phyloP scores from a whole-genome alignment of 306 rosid genomes.

The Abrus pulchellus region DNA sequence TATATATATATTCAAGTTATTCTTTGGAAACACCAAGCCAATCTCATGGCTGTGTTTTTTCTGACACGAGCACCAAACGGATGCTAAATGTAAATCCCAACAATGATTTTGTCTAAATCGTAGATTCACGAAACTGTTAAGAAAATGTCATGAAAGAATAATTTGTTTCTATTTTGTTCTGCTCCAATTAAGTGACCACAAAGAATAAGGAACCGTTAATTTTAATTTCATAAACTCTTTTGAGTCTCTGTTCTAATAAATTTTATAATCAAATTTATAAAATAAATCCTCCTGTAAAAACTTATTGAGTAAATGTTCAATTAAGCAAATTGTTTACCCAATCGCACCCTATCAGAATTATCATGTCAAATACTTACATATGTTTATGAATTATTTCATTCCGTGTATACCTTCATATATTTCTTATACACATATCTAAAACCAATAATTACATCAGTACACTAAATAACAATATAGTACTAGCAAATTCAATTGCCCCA shows the following conservation, averaged over 20 bases:
- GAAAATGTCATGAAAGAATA: too few relatives aligned
- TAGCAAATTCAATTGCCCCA: slow-evolving; percentile 44
- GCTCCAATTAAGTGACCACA: background rate
- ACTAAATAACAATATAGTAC: slow-evolving; percentile 41
- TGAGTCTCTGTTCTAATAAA: too few relatives aligned
- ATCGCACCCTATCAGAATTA: too few relatives aligned
- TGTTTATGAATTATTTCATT: slow-evolving; percentile 3
- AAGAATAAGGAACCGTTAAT: too few relatives aligned
- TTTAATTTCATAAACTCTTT: too few relatives aligned
- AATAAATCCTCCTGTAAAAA: too few relatives aligned
- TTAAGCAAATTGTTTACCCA: too few relatives aligned
- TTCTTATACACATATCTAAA: slow-evolving; percentile 33
- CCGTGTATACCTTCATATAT: slow-evolving; percentile 19
- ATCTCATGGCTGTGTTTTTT: slow-evolving; percentile 21
- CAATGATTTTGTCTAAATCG: slow-evolving; percentile 28
- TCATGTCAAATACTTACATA: slow-evolving; percentile 3
- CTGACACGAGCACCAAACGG: slow-evolving; percentile 43
- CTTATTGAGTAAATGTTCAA: too few relatives aligned
- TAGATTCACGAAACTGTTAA: background rate
- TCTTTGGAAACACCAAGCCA: slow-evolving; percentile 44
- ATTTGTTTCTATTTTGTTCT: background rate
- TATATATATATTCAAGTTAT: slow-evolving; percentile 14
- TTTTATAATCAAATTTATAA: too few relatives aligned
- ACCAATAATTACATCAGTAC: slow-evolving; percentile 31
- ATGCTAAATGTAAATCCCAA: slow-evolving; percentile 32